Evolutionary conservation across 2,329 filamentous ascomycete genomes (phyloP).

Genomic region (Chaetomiaceae sp.): DNA sequence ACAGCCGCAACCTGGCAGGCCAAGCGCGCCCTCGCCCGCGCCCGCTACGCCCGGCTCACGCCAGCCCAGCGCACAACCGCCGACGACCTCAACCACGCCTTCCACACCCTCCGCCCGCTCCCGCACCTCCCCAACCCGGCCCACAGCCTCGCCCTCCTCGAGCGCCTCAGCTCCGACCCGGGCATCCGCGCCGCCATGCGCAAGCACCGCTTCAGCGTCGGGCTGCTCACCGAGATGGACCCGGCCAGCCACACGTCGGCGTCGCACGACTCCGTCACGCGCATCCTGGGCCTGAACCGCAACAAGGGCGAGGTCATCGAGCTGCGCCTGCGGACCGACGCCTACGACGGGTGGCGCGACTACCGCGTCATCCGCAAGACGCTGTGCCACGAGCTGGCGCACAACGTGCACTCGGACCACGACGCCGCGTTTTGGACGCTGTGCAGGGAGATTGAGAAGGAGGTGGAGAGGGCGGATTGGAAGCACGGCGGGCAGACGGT

Average conservation of each 20-base stretch:
- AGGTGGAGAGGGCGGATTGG: conserved; percentile 80
- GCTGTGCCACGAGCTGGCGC: conserved; percentile 89
- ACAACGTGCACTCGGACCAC: conserved; percentile 83
- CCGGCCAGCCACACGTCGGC: conserved; percentile 70
- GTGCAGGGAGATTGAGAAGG: conserved; percentile 79
- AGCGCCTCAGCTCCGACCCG: conserved; percentile 73
- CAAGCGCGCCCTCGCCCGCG: conserved; percentile 13
- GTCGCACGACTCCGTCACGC: conserved; percentile 66
- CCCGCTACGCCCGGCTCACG: conserved; percentile 28
- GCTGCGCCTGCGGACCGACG: conserved; percentile 84
- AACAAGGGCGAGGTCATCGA: conserved; percentile 89
- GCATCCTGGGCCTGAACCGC: conserved; percentile 80
- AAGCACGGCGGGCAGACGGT: conserved; percentile 63
- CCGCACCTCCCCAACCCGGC: conserved; percentile 71
- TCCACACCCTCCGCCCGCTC: conserved; percentile 71
- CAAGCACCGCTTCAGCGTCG: conserved; percentile 78
- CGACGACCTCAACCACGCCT: conserved; percentile 71
- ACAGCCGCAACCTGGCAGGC: conserved; percentile 16
- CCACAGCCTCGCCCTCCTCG: conserved; percentile 66
- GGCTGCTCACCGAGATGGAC: conserved; percentile 92
- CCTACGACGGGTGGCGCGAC: conserved; percentile 87
- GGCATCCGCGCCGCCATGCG: conserved; percentile 82
- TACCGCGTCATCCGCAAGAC: conserved; percentile 90
- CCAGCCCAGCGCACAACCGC: not conserved
- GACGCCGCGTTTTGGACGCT: conserved; percentile 87